Evolutionary conservation across 2,329 filamentous ascomycete genomes (phyloP), one percentile per base, ranked within the genome.

Genomic region (Neonectria hederae): DNA sequence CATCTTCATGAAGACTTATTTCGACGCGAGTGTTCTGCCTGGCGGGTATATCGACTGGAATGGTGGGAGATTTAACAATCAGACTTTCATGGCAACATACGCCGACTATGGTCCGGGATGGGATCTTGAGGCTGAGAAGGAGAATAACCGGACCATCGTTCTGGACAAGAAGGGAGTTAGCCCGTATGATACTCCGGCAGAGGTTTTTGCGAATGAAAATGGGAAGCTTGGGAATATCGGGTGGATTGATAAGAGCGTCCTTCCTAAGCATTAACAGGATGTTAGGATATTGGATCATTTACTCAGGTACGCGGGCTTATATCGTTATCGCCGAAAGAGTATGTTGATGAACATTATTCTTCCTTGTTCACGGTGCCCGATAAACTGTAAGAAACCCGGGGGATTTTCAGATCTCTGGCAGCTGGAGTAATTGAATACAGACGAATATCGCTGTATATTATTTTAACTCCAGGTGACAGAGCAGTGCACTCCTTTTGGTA

Each of bases 1-100:
- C 35, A 80, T 90, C 64, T 89, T 89, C 66, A 83, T 85, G 57
- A 75, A 83, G 11, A 82, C 79, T 1, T 86, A 85, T 66, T 77
- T 89, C 6, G 87, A 90, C 70, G 79, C 80, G 5, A 85, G 82
- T 49, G 84, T 90, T 13, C 43, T 63, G 4, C 60, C 54, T n/a
- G 54, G 54, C 3, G 54, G 60, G 1, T 63, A 63, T 49, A 54
- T 63, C 28, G 60, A 63, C 35, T 63, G 60, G 60, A 58, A 30
- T 22, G 60, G 60, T n/a, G 60, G 43, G 9, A 49, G 60, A 11
- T 59, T 63, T 26, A 63, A 54, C 26, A 59, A 59, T 24, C 54
- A 59, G 32, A 63, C 60, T 1, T 63, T 63, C 14, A 63, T 63
- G 60, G 60, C 54, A 26, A 63, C 54, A 2, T 63, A 63, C 17